Evolutionary conservation across 2,329 filamentous ascomycete species (phyloP), one percentile per base, ranked within the genome.

Genomic region (Sporothrix pallida): DNA sequence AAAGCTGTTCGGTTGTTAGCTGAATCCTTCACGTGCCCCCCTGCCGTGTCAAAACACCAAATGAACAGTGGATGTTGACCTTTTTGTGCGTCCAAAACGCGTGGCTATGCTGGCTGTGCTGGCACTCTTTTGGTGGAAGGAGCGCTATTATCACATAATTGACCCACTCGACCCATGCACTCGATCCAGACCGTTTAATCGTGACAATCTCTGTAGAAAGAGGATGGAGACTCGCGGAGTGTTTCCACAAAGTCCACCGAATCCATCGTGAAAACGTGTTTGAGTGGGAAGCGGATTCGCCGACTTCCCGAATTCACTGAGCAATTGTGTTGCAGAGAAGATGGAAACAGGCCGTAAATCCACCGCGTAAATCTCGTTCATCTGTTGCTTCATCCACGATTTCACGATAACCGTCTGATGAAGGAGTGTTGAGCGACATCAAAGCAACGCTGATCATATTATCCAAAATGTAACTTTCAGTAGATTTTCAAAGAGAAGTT

Each of bases 71-170:
- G n/a, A 44, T 3, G 23, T 7, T 10, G 1, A 15, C 13, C 31
- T 3, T 60, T 8, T 7, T 20, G 54, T n/a, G 31, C 37, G 7
- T 7, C 31, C 31, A 37, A 37, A 37, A 37, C 42, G 58, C 17
- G 58, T 62, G 62, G 62, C 62, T 67, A 20, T 67, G 62, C 42
- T 44, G 58, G 31, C 15, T 13, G 58, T 37, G 58, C 10, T 15
- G 58, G 56, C n/a, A 63, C 31, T 31, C 42, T 37, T 44, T 63
- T 23, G 52, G n/a, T 12, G 52, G 52, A 3, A 42, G 13, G 17
- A 17, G 26, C 12, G 17, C 26, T 12, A 37, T 37, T 31, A 26
- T 42, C 8, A 63, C 48, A 23, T 8, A 9, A 17, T 31, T 54
- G n/a, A 37, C 9, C 56, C 20, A 60, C n/a, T 20, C 7, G 23